phyloP scores from a whole-genome alignment of 192 early-diverging fungal genomes.

The Gorgonomyces haynaldii region DNA sequence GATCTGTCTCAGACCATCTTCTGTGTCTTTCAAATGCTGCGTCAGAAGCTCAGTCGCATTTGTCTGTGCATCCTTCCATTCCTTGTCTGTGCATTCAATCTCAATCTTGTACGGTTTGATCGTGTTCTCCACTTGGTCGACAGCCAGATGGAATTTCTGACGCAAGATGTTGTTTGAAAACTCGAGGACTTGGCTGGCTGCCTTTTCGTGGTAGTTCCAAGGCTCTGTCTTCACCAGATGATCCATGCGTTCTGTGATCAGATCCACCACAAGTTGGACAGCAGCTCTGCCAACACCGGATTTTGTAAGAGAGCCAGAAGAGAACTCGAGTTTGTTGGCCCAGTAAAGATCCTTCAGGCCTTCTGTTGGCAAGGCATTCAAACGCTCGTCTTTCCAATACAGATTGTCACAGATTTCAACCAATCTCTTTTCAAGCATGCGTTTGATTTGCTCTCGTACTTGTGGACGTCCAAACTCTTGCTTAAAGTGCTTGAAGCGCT shows the following conservation, averaged over 20 bases:
- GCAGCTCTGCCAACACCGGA: conserved; percentile 83
- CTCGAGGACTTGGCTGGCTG: conserved; percentile 62
- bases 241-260: conserved; percentile 73
- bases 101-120: conserved; percentile 99
- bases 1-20: conserved; percentile 57
- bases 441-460: conserved; percentile 79
- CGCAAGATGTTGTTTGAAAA: conserved; percentile 80
- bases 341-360: conserved; percentile 55
- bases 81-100: conserved; percentile 79
- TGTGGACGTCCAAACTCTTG: conserved; percentile 86
- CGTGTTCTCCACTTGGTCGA: conserved; percentile 97
- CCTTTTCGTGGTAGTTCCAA: conserved; percentile 74
- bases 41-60: conserved; percentile 65
- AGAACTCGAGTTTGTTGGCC: conserved; percentile 70
- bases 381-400: conserved; percentile 77
- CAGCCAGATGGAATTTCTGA: conserved; percentile 73
- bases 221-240: conserved; percentile 62
- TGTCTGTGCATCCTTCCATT: conserved; percentile 86
- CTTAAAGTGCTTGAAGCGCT: conserved; percentile 89
- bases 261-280: conserved; percentile 86
- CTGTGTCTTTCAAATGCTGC: conserved; percentile 65
- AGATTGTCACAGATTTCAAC: conserved; percentile 82
- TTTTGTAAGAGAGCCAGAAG: conserved; percentile 81
- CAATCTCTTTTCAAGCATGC: conserved; percentile 82
- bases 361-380: conserved; percentile 53